Evolutionary conservation across 2,329 filamentous ascomycete species (phyloP), one percentile per base, ranked within the genome.

Genomic region (Amphichorda felina): DNA sequence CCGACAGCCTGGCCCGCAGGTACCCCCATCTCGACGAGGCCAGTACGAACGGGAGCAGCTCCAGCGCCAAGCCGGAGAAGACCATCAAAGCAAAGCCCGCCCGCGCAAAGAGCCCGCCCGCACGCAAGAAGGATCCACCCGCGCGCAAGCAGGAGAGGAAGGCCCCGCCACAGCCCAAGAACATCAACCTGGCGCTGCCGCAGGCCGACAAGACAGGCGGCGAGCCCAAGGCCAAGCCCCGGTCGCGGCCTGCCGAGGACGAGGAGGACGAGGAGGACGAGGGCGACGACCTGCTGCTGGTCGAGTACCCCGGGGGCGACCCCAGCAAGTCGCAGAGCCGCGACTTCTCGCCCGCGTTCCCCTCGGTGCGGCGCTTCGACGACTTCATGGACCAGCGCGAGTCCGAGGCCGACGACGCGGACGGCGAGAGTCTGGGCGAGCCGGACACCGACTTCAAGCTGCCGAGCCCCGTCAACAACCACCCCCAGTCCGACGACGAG

Each of bases 1-100:
- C 68, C 36, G 70, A 72, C 21, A 74, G 70, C 47, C 64, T 93
- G 28, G 68, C 73, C 33, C 69, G 75, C 34, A 69, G 79, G 49
- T 78, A 84, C 50, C 66, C 75, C 8, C 83, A 84, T 40, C 66
- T 91, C 26, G 64, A 66, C 17, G 55, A 40, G 13, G 17, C 10
- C 25, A 30, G 34, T 15, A 33, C 17, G 6, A 30, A 17, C 24
- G 19, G 13, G 5, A 30, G 30, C 19, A 35, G 27, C 19, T 7
- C 29, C 34, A 25, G 46, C 14, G n/a, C 13, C 11, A 30, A 11
- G n/a, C 7, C 7, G 14, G 14, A 6, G 11, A n/a, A 13, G 7
- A 29, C 43, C 35, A 38, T 43, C n/a, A 54, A 49, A 42, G 41
- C 38, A 32, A 43, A 44, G 40, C 15, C 19, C 2, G 6, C 26